phyloP scores from a whole-genome alignment of 2,329 filamentous ascomycete species.

The Epichloe typhina region DNA sequence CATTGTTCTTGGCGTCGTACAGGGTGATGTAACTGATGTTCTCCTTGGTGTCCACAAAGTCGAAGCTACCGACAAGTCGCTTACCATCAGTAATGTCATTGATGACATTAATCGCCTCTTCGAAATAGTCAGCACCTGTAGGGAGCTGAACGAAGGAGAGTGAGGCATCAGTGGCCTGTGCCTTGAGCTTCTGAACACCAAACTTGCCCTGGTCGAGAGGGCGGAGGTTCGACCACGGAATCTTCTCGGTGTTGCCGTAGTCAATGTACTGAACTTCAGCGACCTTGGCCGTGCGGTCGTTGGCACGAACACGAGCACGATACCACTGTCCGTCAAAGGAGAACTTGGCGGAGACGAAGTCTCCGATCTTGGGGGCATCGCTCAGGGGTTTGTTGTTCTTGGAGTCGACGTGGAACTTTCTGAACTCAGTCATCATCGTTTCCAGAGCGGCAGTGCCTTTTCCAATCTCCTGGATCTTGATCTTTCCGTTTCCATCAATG shows the following conservation, averaged over 20 bases:
- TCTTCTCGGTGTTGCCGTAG: slow-evolving; percentile 86
- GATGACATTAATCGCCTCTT: slow-evolving; percentile 65
- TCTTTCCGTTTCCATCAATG: slow-evolving; percentile 64
- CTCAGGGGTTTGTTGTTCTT: slow-evolving; percentile 63
- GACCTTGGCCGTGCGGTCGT: slow-evolving; percentile 80
- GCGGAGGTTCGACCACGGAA: slow-evolving; percentile 74
- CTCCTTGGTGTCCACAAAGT: slow-evolving; percentile 67
- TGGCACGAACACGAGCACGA: slow-evolving; percentile 77
- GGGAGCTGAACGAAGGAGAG: slow-evolving; percentile 87
- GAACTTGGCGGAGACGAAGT: slow-evolving; percentile 85
- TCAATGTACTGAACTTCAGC: slow-evolving; percentile 91
- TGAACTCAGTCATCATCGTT: slow-evolving; percentile 81
- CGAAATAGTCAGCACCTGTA: slow-evolving; percentile 65
- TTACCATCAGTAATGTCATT: slow-evolving; percentile 60
- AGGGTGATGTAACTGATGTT: slow-evolving; percentile 76
- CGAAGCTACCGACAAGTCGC: slow-evolving; percentile 79
- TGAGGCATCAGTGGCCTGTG: slow-evolving; percentile 76
- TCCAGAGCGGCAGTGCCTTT: slow-evolving; percentile 75
- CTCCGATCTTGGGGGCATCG: slow-evolving; percentile 75
- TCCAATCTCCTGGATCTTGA: slow-evolving; percentile 88
- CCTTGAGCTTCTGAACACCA: slow-evolving; percentile 64
- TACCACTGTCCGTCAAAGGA: slow-evolving; percentile 88
- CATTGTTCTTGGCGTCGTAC: slow-evolving; percentile 59
- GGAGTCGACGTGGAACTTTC: slow-evolving; percentile 76
- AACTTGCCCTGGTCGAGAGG: slow-evolving; percentile 72